These are phyloP conservation scores for Zygosaccharomyces lentus DNA, from an alignment of 805 yeast genomes.

Conservation along the genomic window DNA sequence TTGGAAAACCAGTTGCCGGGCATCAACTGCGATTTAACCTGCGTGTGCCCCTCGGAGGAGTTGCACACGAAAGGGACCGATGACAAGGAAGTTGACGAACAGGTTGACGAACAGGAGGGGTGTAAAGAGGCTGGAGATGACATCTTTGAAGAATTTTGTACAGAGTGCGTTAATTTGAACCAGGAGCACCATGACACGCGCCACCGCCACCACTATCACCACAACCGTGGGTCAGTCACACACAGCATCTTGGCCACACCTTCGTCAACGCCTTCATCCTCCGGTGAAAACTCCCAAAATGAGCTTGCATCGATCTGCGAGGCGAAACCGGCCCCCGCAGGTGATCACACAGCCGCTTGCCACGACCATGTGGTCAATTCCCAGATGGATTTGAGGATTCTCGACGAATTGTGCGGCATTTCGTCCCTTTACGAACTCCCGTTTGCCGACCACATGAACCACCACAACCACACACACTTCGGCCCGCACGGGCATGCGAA, in stretches of 20 bases:
- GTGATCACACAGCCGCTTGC: constrained; percentile 1
- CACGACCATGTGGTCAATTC: constrained; percentile 26
- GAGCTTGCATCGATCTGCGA: not conserved
- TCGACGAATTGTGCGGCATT: constrained; percentile 34
- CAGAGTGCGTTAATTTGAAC: constrained; percentile 22
- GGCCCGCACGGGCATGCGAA: constrained; percentile 3
- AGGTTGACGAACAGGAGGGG: not conserved
- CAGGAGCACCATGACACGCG: constrained; percentile 5
- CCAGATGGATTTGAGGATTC: constrained; percentile 27
- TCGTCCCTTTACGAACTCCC: constrained; percentile 35
- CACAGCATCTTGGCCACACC: constrained; percentile 9
- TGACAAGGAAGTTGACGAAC: not conserved
- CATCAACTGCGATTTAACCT: constrained; percentile 29
- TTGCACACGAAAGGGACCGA: not conserved
- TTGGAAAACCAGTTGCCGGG: constrained; percentile 12
- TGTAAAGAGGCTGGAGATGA: constrained; percentile 18
- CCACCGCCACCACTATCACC: constrained; percentile 22
- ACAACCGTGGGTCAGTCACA: constrained; percentile 4
- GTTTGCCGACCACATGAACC: constrained; percentile 31
- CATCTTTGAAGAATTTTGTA: constrained; percentile 35
- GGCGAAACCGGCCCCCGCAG: not conserved
- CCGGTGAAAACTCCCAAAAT: constrained; percentile 4
- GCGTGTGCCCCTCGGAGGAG: constrained; percentile 15
- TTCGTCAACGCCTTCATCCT: constrained; percentile 7
- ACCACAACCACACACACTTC: constrained; percentile 17